Base-by-base conservation (phyloP, 352 stramenopile genomes). In the Pythium rishiriense region DNA sequence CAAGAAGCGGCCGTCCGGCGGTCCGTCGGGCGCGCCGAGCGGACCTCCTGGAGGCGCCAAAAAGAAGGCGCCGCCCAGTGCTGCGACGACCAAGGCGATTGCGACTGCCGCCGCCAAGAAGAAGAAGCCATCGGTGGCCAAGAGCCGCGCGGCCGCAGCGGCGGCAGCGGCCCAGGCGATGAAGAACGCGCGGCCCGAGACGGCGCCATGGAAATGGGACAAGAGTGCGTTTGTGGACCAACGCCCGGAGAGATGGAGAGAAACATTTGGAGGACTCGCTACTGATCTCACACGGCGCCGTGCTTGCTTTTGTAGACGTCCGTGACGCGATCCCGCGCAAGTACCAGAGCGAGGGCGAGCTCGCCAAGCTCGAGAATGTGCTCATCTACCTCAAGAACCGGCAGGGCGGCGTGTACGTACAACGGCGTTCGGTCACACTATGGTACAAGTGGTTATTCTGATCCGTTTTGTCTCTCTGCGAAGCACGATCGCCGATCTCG, bases 281-380 rank as follows among this genome's bases (percentile, higher is more conserved):
- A n/a, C n/a, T n/a, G n/a, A n/a, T n/a, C n/a, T n/a, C n/a, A n/a
- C n/a, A n/a, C n/a, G n/a, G 17, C n/a, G 15, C 22, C 37, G 24
- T 43, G 35, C 48, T 19, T 33, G 24, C n/a, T 25, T 31, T 25
- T 49, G 43, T 49, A 94, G 85, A 88, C 52, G 70, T 91, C 35
- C 79, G 76, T 2, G 80, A 89, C 56, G 87, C 88, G 58, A 91
- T 95, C 28, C 86, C 86, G 31, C 78, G 78, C 68, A 95, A 95
- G 67, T 95, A 95, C 73, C 84, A 93, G 63, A 88, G 71, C 55
- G 71, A 81, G 9, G 67, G 75, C 0, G 84, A 95, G 70, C 75
- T 95, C 48, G 84, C 87, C 69, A 95, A 95, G 64, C 78, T 95
- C 35, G 84, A 95, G 68, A 93, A 85, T 67, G 86, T 95, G 33